A percentile compares a stretch with the other conserved stretches of the same genome.
Evolutionary conservation across 1,284 basidiomycete species (phyloP).

Genomic region (Sanghuangporus baumii): DNA sequence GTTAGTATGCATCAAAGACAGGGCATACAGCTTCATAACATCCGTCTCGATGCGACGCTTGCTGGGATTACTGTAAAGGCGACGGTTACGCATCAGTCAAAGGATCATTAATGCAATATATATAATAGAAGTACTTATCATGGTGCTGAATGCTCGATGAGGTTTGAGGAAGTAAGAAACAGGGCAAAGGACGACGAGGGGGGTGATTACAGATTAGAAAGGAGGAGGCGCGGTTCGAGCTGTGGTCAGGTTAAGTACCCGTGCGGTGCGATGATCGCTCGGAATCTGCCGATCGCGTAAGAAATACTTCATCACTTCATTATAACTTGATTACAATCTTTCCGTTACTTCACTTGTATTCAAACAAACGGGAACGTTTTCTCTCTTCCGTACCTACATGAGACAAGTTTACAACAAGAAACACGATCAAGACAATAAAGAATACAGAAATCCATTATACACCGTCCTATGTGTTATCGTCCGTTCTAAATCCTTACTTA

Average conservation of each 20-base stretch:
- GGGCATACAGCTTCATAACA: conserved; percentile 93
- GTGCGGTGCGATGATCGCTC: neutral
- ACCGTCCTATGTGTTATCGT: neutral
- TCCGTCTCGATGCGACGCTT: conserved; percentile 98
- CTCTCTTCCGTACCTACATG: neutral
- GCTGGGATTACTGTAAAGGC: conserved; percentile 47
- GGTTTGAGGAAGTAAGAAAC: neutral
- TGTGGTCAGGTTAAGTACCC: conserved; percentile 1
- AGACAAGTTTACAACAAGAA: neutral
- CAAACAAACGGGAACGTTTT: neutral
- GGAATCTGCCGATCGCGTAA: neutral
- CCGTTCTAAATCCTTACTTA: conserved; percentile 8
- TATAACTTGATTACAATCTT: neutral
- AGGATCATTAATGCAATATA: neutral
- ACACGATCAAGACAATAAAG: neutral
- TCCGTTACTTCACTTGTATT: neutral
- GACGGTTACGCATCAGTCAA: conserved; percentile 18
- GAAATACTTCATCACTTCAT: neutral
- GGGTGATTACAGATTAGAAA: neutral
- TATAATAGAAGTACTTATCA: conserved; percentile 8
- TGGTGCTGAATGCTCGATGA: neutral
- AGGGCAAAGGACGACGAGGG: neutral
- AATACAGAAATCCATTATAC: neutral
- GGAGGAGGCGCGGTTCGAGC: neutral
- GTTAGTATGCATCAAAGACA: neutral